A percentile compares a stretch with the other conserved stretches of the same genome.
phyloP scores from a whole-genome alignment of 805 yeast genomes.

The Candida vaughaniae region DNA sequence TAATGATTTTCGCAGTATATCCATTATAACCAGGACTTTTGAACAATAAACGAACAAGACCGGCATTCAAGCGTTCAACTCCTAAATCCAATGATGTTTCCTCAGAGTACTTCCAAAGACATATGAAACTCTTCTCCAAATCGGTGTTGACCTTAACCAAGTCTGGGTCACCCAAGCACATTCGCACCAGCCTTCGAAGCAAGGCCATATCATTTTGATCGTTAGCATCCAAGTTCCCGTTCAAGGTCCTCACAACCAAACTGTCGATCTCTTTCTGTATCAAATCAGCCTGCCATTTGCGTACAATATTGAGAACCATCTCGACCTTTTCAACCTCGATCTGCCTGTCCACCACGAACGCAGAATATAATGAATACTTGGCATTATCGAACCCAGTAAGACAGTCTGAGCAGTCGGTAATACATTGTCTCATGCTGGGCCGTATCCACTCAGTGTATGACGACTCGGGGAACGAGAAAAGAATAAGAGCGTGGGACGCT shows the following conservation, averaged over 20 bases:
- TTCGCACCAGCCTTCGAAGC: background rate
- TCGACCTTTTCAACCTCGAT: slow-evolving; percentile 32
- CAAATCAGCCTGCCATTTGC: slow-evolving; percentile 32
- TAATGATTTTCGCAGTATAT: background rate
- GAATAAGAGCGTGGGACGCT: slow-evolving; percentile 53
- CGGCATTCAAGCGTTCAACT: background rate
- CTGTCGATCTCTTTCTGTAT: background rate
- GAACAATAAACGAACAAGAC: background rate
- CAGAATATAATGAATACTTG: slow-evolving; percentile 49
- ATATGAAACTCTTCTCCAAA: background rate
- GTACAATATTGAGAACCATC: slow-evolving; percentile 29
- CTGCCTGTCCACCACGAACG: slow-evolving; percentile 50
- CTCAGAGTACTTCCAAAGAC: background rate
- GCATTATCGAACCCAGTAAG: slow-evolving; percentile 52
- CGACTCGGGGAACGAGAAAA: slow-evolving; percentile 58
- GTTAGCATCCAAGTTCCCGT: background rate
- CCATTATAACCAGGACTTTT: background rate
- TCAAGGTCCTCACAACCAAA: background rate
- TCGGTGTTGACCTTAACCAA: background rate
- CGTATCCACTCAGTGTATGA: slow-evolving; percentile 47
- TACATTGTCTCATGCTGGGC: slow-evolving; percentile 33
- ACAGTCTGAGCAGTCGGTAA: slow-evolving; percentile 55
- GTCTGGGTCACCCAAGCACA: slow-evolving; percentile 5
- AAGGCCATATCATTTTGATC: background rate
- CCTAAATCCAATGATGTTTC: background rate